phyloP scores from a whole-genome alignment of 768 basidiomycete genomes.

The Erythrobasidium yunnanense region DNA sequence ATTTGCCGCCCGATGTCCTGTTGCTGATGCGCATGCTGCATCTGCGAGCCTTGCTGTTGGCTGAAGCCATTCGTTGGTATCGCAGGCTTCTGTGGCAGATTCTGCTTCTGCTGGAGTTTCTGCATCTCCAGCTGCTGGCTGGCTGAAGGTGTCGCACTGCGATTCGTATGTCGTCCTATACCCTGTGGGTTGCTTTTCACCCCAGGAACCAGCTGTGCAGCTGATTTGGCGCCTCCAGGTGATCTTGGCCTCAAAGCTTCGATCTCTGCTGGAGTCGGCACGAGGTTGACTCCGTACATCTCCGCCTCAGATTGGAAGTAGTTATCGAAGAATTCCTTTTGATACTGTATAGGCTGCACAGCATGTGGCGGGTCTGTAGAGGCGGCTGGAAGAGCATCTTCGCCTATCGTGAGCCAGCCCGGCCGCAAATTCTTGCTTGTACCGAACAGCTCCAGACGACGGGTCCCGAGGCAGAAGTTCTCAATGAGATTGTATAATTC shows the following conservation, averaged over 20 bases:
- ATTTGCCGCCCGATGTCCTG: not conserved
- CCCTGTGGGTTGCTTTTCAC: slow-evolving; percentile 26
- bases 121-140: slow-evolving; percentile 11
- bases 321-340: slow-evolving; percentile 23
- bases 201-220: not conserved
- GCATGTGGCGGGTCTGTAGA: slow-evolving; percentile 48
- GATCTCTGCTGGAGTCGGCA: slow-evolving; percentile 50
- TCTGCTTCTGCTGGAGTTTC: slow-evolving; percentile 2
- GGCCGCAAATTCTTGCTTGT: slow-evolving; percentile 55
- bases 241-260: slow-evolving; percentile 77
- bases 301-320: not conserved
- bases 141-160: slow-evolving; percentile 15
- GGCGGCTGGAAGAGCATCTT: slow-evolving; percentile 1
- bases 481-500: slow-evolving; percentile 94
- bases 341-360: slow-evolving; percentile 38
- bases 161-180: slow-evolving; percentile 21
- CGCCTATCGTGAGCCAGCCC: slow-evolving; percentile 76
- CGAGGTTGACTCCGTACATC: not conserved
- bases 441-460: slow-evolving; percentile 83
- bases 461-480: slow-evolving; percentile 88
- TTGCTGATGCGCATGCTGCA: not conserved
- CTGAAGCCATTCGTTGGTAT: not conserved
- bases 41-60: not conserved
- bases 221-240: slow-evolving; percentile 42
- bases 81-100: no score